Base-by-base conservation (phyloP, 2,329 filamentous ascomycete species). In the Fonsecaea monophora region DNA sequence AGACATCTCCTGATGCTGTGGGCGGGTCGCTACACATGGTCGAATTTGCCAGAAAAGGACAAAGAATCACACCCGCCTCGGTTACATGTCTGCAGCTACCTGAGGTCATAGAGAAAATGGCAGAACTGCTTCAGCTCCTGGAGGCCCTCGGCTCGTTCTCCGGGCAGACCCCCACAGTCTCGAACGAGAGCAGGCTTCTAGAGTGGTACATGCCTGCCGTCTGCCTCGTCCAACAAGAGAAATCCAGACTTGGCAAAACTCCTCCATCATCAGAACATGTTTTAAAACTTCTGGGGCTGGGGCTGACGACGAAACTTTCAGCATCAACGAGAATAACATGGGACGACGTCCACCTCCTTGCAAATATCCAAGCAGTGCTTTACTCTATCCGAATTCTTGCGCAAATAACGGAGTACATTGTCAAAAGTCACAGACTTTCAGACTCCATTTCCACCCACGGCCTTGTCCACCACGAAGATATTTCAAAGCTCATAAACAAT, bases 311-410 rank as follows among this genome's bases (percentile, higher is more conserved):
- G 1, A 21, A 37, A 2, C 9, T 35, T 32, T 12, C 59, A 21
- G 12, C 35, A 37, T 15, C 30, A 30, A 6, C 21, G 32, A 63
- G 53, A 6, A 62, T 80, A 10, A 78, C 80, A 1, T 91, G 89
- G 90, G 79, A 84, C 9, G 78, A 84, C 18, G 77, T 90, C 53
- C 89, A 92, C 72, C 80, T 90, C 56, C 75, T 82, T 8, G 87
- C 88, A 0, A 86, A 89, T 69, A 76, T 87, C 0, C 86, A 89
- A 62, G 86, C 85, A 4, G 80, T 83, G 0, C 76, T 87, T 5
- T 91, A 90, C 73, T 90, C 88, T 0, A 73, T 90, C 1, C 82
- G 87, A 53, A 85, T 90, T 80, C 69, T 87, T 74, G 69, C 87
- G 72, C 74, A 92, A 50, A 66, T 70, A 8, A 59, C 40, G 10